Percentiles rank a stretch among this genome's conserved stretches.
These are phyloP conservation scores for Solanum raphanifolium DNA, from an alignment of 257 asterid genomes.

Conservation along the genomic window DNA sequence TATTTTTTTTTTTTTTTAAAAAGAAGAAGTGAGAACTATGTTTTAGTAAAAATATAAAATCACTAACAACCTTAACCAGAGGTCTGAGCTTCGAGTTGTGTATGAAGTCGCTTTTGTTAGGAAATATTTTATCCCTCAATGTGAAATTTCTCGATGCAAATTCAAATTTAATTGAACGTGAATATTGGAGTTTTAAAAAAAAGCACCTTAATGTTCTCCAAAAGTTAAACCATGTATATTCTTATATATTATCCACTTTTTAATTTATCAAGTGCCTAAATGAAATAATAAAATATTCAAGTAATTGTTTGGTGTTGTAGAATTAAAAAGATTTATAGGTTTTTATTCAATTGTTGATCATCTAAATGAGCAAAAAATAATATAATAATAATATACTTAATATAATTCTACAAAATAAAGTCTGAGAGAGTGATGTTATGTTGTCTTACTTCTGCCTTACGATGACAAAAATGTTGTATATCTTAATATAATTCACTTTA, in stretches of 20 bases:
- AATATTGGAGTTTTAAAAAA: neutral
- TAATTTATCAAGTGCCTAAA: neutral
- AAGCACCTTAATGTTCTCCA: neutral
- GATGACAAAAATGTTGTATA: neutral
- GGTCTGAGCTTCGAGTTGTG: accelerated
- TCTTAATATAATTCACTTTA: too few species aligned
- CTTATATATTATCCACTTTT: neutral
- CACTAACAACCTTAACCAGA: too few species aligned
- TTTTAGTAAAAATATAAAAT: neutral
- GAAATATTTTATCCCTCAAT: accelerated
- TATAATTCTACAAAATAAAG: neutral
- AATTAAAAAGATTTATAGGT: neutral
- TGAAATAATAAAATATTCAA: neutral
- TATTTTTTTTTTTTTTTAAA: neutral
- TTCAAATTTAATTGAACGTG: accelerated
- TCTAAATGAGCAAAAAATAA: neutral
- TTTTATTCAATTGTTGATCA: neutral
- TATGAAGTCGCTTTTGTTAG: too few species aligned
- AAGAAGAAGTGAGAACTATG: neutral
- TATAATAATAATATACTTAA: neutral
- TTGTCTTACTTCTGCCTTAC: accelerated
- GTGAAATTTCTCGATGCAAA: too few species aligned
- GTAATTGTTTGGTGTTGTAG: neutral
- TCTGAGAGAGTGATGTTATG: accelerated
- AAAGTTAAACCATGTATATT: neutral